Base-by-base conservation (phyloP, 2,329 filamentous ascomycete genomes). In the Lanzia echinophila region DNA sequence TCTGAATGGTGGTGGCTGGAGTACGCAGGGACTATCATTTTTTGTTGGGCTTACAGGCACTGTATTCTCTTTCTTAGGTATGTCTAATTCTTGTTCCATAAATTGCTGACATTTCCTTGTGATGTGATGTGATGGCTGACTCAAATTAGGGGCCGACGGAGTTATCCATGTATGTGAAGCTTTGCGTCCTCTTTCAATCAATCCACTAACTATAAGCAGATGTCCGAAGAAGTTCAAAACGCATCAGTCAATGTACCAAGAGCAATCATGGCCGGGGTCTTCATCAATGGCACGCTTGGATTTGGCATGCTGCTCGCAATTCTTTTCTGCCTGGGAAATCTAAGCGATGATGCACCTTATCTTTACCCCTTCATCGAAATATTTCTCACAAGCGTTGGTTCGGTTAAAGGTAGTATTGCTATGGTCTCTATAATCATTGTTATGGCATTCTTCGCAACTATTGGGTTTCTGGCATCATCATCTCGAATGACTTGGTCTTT, bases 331-430 rank as follows among this genome's bases (percentile, higher is more conserved):
- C 65, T 71, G 31, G 67, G 60, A 1, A 64, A 65, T n/a, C 59
- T 71, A 15, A 66, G 66, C 2, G 63, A 63, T 36, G 52, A 64
- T 3, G 67, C 71, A 0, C 65, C 69, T 1, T 76, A 72, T 6
- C 71, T 72, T 0, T 78, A 72, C 56, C 72, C 77, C 2, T 73
- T 77, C 65, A 70, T 76, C 62, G 71, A 76, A 28, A 73, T 81
- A 38, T 81, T 82, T 54, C 73, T 71, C 2, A 73, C 75, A 3
- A 74, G 72, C 11, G 71, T 72, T 8, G 73, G 79, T 68, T 49
- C 39, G 17, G 62, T 66, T 6, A 69, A 66, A 1, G 76, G 72
- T 1, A 72, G 75, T 2, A 74, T 72, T 12, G 70, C 72, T 11
- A 75, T 81, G 71, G 69, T 71, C 0, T 68, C 71, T 1, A 68